Conservation (phyloP, 768 basidiomycete species). For the Boletus pseudopeckii region DNA sequence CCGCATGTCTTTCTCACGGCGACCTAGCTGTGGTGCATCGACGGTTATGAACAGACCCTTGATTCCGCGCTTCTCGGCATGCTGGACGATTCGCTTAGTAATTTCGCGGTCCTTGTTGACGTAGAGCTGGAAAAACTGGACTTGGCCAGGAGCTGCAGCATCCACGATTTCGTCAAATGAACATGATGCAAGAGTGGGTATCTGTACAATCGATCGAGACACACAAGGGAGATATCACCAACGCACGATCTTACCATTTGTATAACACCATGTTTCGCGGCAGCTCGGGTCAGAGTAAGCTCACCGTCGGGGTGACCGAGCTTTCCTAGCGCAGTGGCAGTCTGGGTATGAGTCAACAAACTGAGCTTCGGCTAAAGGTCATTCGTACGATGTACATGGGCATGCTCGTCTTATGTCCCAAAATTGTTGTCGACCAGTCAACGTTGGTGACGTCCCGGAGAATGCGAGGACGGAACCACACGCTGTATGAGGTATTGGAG, state of each 20-base stretch:
- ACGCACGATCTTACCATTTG: constrained; percentile 52
- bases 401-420: constrained; percentile 72
- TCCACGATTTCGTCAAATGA: constrained; percentile 96
- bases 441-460: constrained; percentile 81
- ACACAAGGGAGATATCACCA: neutral
- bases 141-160: constrained; percentile 72
- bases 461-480: constrained; percentile 91
- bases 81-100: constrained; percentile 82
- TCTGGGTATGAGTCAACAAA: constrained; percentile 31
- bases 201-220: constrained; percentile 43
- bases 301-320: constrained; percentile 96
- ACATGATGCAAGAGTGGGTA: constrained; percentile 92
- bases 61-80: constrained; percentile 87
- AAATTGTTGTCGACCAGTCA: constrained; percentile 81
- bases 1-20: constrained; percentile 95
- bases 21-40: constrained; percentile 93
- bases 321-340: constrained; percentile 89
- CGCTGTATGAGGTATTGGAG: constrained; percentile 32
- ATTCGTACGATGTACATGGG: constrained; percentile 73
- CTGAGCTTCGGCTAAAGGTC: neutral
- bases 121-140: constrained; percentile 83
- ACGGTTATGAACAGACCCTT: constrained; percentile 96
- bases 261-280: constrained; percentile 71
- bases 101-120: constrained; percentile 88
- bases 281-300: constrained; percentile 84